A percentile compares a stretch with the other conserved stretches of the same genome.
Conservation (phyloP, 1,284 basidiomycete genomes). For the Apiotrichum domesticum region DNA sequence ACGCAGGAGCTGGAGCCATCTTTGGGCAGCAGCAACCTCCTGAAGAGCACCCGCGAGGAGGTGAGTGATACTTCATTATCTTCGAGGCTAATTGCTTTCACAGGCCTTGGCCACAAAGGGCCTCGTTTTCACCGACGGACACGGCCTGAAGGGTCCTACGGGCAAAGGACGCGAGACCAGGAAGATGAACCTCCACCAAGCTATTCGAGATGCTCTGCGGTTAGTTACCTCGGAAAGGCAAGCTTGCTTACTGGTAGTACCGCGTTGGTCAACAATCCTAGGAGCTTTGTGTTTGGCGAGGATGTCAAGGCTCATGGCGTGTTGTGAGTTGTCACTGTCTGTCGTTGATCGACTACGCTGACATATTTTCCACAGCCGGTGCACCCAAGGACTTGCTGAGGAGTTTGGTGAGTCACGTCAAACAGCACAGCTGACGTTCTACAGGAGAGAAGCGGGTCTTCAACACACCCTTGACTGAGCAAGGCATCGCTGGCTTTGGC, state of each 20-base stretch:
- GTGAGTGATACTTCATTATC: slow-evolving; percentile 12
- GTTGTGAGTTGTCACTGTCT: slow-evolving; percentile 63
- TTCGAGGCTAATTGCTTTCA: not conserved
- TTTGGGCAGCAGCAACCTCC: slow-evolving; percentile 30
- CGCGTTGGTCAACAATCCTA: slow-evolving; percentile 75
- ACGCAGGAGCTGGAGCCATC: slow-evolving; percentile 26
- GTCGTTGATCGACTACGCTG: not conserved
- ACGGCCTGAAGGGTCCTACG: slow-evolving; percentile 49
- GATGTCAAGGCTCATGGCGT: slow-evolving; percentile 92
- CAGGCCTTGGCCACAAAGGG: slow-evolving; percentile 64
- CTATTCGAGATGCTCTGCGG: slow-evolving; percentile 82
- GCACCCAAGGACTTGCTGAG: slow-evolving; percentile 72
- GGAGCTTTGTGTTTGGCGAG: slow-evolving; percentile 83
- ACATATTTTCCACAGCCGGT: slow-evolving; percentile 10
- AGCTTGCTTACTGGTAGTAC: slow-evolving; percentile 51
- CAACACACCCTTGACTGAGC: slow-evolving; percentile 87
- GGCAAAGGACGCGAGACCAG: slow-evolving; percentile 74
- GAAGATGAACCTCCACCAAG: slow-evolving; percentile 86
- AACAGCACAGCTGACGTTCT: no score
- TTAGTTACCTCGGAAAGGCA: slow-evolving; percentile 31
- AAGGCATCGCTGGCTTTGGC: slow-evolving; percentile 91
- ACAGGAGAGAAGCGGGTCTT: slow-evolving; percentile 72
- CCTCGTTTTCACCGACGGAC: slow-evolving; percentile 62
- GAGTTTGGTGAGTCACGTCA: slow-evolving; percentile 62
- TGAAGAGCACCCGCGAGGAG: slow-evolving; percentile 21